These are phyloP conservation scores for Aspergillus texensis DNA, from an alignment of 2,329 filamentous ascomycete genomes.

Conservation along the genomic window DNA sequence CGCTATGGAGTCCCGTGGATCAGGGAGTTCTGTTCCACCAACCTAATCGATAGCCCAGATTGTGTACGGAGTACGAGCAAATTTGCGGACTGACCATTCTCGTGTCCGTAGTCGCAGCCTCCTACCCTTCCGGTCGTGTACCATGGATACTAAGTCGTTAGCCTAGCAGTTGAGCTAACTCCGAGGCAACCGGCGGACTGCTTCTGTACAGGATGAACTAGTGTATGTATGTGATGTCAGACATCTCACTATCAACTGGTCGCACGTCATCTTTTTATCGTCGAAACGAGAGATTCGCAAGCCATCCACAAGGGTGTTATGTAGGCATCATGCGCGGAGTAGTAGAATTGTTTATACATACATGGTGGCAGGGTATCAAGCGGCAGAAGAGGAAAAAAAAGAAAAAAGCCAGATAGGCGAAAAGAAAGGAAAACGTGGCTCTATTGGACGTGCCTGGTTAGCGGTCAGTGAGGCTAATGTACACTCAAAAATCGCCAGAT, in stretches of 20 bases:
- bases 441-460: neutral
- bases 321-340: neutral
- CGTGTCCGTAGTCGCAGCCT: conserved; percentile 2
- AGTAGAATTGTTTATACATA: neutral
- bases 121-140: conserved; percentile 10
- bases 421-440: neutral
- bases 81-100: conserved; percentile 8
- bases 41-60: conserved; percentile 21
- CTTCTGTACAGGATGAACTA: neutral
- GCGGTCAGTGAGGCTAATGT: conserved; percentile 10
- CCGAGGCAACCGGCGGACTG: neutral
- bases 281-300: conserved; percentile 5
- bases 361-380: neutral
- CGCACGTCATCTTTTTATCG: neutral
- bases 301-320: conserved; percentile 4
- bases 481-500: conserved; percentile 11
- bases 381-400: neutral
- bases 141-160: conserved; percentile 2
- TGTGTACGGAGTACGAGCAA: conserved; percentile 10
- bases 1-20: conserved; percentile 23
- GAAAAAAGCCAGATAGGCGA: neutral
- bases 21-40: conserved; percentile 19
- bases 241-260: conserved; percentile 8
- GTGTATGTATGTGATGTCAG: conserved; percentile 17
- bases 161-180: conserved; percentile 2